Evolutionary conservation across 257 asterid species (phyloP), one percentile per base, ranked within the genome.

Genomic region (Nicotiana obtusifolia): DNA sequence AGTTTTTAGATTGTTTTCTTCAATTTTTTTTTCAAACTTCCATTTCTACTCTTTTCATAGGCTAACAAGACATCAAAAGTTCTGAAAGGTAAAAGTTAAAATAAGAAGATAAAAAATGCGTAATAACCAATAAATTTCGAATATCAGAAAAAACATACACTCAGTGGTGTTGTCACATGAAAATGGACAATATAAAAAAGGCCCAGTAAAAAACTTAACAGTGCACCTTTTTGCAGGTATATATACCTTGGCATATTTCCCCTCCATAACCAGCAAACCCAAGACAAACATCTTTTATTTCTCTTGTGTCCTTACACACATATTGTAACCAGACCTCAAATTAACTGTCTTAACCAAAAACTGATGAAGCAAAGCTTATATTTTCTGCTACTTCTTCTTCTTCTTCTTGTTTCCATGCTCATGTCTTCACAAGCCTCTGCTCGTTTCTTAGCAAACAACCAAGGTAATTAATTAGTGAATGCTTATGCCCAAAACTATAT

Each of bases 361-460:
- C 53, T 47, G 62, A 80, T 80, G 82, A 80, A 41, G 49, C 76
- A 26, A 80, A 80, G 64, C 7, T 59, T 62, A 41, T 30, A 61
- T 44, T 80, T 67, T 33, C 1, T 22, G 17, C 14, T 66, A 24
- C 15, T 64, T n/a, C 2, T 69, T 79, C 28, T 76, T 19, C n/a
- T 77, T n/a, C n/a, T 64, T 17, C 13, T 80, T 80, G 62, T 62
- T 41, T 73, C 61, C 24, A 61, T 61, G 76, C 5, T 80, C 49
- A 64, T 67, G n/a, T 80, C 30, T 28, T 80, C 82, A 80, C 82
- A 64, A 24, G 19, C 26, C n/a, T 80, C 77, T 22, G 44, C 64
- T 41, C 77, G 8, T 24, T 24, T 44, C 60, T 44, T 64, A 15
- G 52, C n/a, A 64, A 80, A 44, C 64, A 64, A 80, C 3, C 82